Conservation (phyloP, 352 stramenopile species). For the Phytophthora multivora region DNA sequence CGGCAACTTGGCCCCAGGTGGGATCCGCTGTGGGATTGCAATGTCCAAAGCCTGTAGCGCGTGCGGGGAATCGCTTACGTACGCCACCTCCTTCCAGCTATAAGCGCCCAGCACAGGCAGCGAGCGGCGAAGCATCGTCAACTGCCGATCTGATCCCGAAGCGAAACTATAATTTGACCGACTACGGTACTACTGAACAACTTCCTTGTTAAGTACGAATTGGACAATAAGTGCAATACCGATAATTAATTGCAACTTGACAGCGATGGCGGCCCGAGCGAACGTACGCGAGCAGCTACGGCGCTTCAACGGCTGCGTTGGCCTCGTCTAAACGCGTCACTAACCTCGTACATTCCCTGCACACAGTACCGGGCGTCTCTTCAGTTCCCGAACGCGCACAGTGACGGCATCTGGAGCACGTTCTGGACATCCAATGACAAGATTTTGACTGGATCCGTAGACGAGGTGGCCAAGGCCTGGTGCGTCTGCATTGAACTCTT, state of each 20-base stretch:
- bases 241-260: not conserved
- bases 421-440: constrained; percentile 90
- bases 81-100: constrained; percentile 75
- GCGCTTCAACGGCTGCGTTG: not conserved
- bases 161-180: not conserved
- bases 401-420: constrained; percentile 88
- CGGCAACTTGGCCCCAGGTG: constrained; percentile 41
- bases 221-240: not conserved
- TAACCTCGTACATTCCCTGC: constrained; percentile 6
- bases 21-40: constrained; percentile 44
- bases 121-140: constrained; percentile 35
- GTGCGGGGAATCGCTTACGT: constrained; percentile 44
- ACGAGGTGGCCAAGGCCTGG: constrained; percentile 89
- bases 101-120: constrained; percentile 40
- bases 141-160: constrained; percentile 10
- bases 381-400: constrained; percentile 84
- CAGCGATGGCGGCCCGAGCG: constrained; percentile 27
- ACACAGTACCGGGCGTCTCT: constrained; percentile 79
- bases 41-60: constrained; percentile 71
- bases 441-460: constrained; percentile 87
- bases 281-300: constrained; percentile 24
- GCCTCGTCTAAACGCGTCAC: not conserved
- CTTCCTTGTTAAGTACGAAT: constrained; percentile 8
- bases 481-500: constrained; percentile 19
- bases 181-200: constrained; percentile 7